A percentile compares a stretch with the other conserved stretches of the same genome.
Conservation (phyloP, 2,329 filamentous ascomycete species). For the Pseudonectria foliicola region DNA sequence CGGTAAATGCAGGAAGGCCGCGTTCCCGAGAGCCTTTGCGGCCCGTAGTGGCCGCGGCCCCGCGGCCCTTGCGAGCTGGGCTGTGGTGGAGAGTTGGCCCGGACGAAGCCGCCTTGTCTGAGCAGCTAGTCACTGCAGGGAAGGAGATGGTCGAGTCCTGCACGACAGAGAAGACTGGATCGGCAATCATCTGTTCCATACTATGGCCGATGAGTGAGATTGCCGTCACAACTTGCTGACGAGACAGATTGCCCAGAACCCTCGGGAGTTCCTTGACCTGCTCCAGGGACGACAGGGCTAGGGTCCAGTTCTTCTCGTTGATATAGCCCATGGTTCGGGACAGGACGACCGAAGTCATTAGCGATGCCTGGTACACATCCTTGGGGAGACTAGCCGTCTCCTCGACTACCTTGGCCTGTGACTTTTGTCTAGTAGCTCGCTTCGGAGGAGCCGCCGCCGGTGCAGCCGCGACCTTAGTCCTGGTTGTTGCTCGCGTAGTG, state of each 20-base stretch:
- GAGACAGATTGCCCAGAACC: constrained; percentile 30
- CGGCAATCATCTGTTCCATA: constrained; percentile 64
- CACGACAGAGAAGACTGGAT: constrained; percentile 81
- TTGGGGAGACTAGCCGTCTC: constrained; percentile 17
- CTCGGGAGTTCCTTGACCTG: constrained; percentile 39
- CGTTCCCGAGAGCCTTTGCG: constrained; percentile 25
- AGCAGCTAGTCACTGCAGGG: constrained; percentile 53
- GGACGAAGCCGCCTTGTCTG: constrained; percentile 34
- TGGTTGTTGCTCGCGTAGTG: constrained; percentile 17
- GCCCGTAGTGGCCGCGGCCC: constrained; percentile 11
- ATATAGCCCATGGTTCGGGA: constrained; percentile 39
- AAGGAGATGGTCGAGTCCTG: constrained; percentile 90
- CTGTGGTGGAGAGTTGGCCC: constrained; percentile 29
- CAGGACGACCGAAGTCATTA: constrained; percentile 29
- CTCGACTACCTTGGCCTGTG: constrained; percentile 14
- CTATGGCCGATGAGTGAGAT: constrained; percentile 62
- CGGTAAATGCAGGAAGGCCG: constrained; percentile 40
- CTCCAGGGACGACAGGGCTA: constrained; percentile 50
- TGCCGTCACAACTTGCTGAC: constrained; percentile 57
- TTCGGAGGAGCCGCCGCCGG: constrained; percentile 9
- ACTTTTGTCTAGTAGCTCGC: constrained; percentile 16
- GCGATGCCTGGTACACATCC: constrained; percentile 30
- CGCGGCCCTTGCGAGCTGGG: constrained; percentile 26
- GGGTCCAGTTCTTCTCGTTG: constrained; percentile 47
- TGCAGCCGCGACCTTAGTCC: constrained; percentile 13